phyloP scores from a whole-genome alignment of 2,329 filamentous ascomycete species.

The Meredithiella fracta region DNA sequence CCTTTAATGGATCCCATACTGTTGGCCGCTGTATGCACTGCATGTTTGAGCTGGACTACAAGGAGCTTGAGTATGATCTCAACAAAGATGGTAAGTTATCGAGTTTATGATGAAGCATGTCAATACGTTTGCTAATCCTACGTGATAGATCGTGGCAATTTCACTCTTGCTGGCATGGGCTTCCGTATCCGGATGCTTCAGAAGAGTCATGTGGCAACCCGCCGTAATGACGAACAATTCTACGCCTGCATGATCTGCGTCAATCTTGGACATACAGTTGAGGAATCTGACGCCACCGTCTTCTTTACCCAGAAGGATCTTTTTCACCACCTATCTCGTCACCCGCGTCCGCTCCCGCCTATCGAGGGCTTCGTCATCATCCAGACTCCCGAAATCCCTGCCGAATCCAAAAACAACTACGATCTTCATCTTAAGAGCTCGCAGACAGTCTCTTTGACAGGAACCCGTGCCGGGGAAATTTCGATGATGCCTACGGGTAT shows the following conservation, averaged over 20 bases:
- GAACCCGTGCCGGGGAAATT: slow-evolving; percentile 26
- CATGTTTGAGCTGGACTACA: slow-evolving; percentile 37
- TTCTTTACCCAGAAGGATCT: slow-evolving; percentile 37
- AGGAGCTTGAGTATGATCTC: slow-evolving; percentile 34
- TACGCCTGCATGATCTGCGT: slow-evolving; percentile 41
- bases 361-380: slow-evolving; percentile 33
- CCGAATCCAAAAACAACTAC: slow-evolving; percentile 30
- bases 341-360: slow-evolving; percentile 35
- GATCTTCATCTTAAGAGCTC: slow-evolving; percentile 33
- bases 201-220: slow-evolving; percentile 36
- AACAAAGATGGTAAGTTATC: slow-evolving; percentile 31
- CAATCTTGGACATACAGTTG: slow-evolving; percentile 30
- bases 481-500: slow-evolving; percentile 28
- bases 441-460: slow-evolving; percentile 26
- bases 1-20: slow-evolving; percentile 25
- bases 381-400: slow-evolving; percentile 27
- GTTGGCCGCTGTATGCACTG: slow-evolving; percentile 38
- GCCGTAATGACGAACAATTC: slow-evolving; percentile 33
- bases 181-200: slow-evolving; percentile 40
- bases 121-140: too few relatives aligned
- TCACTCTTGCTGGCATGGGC: slow-evolving; percentile 28
- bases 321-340: slow-evolving; percentile 36
- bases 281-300: slow-evolving; percentile 39
- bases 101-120: too few relatives aligned
- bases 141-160: slow-evolving; percentile 32